These are phyloP conservation scores for Wickerhamiella kazuoi DNA, from an alignment of 805 yeast species.

Conservation along the genomic window DNA sequence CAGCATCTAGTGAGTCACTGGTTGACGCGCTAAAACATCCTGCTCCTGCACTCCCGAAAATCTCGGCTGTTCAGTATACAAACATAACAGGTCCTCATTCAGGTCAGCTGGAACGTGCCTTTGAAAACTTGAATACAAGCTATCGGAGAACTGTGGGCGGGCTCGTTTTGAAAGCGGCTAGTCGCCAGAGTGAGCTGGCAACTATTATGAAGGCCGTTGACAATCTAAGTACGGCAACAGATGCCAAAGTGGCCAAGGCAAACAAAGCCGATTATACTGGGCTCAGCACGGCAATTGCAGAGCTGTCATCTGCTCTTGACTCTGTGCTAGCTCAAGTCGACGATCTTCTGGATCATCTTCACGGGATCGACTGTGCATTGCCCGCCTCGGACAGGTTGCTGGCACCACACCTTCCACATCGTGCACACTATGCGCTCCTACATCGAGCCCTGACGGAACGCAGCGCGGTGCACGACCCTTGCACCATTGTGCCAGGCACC, in stretches of 20 bases:
- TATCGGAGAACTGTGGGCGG: slow-evolving; percentile 1
- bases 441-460: slow-evolving; percentile 15
- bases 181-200: background rate
- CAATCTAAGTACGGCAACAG: background rate
- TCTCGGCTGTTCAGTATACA: slow-evolving; percentile 1
- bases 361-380: slow-evolving; percentile 22
- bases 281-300: background rate
- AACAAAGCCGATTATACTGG: background rate
- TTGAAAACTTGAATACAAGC: background rate
- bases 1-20: too few relatives aligned
- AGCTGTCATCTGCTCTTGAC: background rate
- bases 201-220: background rate
- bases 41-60: background rate
- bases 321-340: slow-evolving; percentile 6
- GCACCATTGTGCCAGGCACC: background rate
- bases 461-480: background rate
- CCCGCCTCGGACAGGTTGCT: slow-evolving; percentile 24
- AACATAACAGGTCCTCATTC: background rate
- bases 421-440: slow-evolving; percentile 28
- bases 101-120: slow-evolving; percentile 1
- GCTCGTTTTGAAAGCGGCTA: background rate
- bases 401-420: slow-evolving; percentile 23
- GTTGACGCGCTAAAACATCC: too few relatives aligned
- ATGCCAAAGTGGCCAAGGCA: background rate
- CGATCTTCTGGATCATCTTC: slow-evolving; percentile 6